These are phyloP conservation scores for Boechera stricta DNA, from an alignment of 345 rosid genomes.

Conservation along the genomic window DNA sequence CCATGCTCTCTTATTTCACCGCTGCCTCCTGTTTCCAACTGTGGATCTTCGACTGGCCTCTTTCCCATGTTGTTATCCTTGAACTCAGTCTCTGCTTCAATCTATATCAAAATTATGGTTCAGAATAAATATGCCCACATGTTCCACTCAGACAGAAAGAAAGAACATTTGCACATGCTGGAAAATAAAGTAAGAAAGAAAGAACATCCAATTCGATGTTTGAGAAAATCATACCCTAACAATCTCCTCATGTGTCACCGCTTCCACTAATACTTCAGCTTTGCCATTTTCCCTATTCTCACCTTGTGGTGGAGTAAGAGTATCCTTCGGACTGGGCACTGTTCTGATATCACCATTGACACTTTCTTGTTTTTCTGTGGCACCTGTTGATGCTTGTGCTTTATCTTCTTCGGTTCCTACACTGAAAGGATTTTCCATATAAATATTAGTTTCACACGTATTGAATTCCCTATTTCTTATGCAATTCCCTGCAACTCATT, in stretches of 20 bases:
- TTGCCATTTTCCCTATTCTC: conserved; percentile 46
- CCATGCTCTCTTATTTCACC: conserved; percentile 40
- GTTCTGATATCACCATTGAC: conserved; percentile 42
- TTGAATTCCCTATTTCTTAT: not conserved
- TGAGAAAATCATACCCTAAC: conserved; percentile 52
- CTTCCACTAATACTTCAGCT: conserved; percentile 48
- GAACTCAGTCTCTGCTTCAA: conserved; percentile 38
- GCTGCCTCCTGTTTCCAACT: conserved; percentile 52
- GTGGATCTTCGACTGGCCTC: conserved; percentile 45
- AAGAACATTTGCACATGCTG: conserved; percentile 13
- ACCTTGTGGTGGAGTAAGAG: conserved; percentile 35
- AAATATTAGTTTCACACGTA: conserved; percentile 7
- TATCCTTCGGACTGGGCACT: conserved; percentile 40
- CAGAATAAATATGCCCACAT: conserved; percentile 18
- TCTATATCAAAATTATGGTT: conserved; percentile 46
- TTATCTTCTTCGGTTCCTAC: conserved; percentile 47
- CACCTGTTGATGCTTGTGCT: conserved; percentile 53
- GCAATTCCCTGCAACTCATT: not conserved
- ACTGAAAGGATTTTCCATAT: conserved; percentile 47
- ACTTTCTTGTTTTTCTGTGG: conserved; percentile 42
- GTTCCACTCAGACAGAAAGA: not conserved
- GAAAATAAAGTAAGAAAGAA: not conserved
- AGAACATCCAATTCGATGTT: conserved; percentile 16
- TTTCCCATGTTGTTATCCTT: conserved; percentile 46
- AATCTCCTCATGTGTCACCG: conserved; percentile 44